A percentile compares a stretch with the other conserved stretches of the same genome.
Conservation (phyloP, 345 rosid genomes). For the Geranium brycei region DNA sequence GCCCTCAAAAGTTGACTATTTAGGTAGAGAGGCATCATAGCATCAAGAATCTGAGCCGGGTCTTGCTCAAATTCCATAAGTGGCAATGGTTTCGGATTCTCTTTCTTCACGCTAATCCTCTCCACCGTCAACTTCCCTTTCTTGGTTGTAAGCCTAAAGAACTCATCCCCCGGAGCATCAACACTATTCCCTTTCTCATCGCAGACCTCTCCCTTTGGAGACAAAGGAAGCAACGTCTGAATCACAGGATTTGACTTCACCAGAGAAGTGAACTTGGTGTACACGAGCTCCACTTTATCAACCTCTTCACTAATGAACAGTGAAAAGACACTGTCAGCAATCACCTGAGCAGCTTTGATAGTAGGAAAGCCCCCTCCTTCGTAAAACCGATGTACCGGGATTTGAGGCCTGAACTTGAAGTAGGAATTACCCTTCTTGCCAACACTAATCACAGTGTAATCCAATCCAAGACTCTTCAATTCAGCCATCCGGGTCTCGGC, state of each 20-base stretch:
- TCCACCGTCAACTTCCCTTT: constrained; percentile 56
- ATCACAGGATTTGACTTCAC: constrained; percentile 66
- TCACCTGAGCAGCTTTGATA: constrained; percentile 62
- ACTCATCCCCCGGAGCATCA: constrained; percentile 69
- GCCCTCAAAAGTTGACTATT: constrained; percentile 82
- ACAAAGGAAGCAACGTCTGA: constrained; percentile 52
- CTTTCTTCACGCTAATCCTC: constrained; percentile 31
- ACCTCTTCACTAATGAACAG: constrained; percentile 64
- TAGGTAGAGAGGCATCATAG: constrained; percentile 80
- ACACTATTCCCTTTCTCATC: constrained; percentile 54
- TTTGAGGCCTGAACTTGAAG: constrained; percentile 38
- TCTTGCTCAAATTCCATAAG: constrained; percentile 83
- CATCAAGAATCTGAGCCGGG: constrained; percentile 83
- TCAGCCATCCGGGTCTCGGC: constrained; percentile 43
- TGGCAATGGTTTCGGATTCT: constrained; percentile 29
- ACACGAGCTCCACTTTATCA: constrained; percentile 80
- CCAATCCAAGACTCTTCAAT: constrained; percentile 45
- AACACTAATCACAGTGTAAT: constrained; percentile 50
- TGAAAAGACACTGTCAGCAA: constrained; percentile 73
- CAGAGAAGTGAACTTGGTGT: constrained; percentile 68
- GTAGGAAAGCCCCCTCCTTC: constrained; percentile 59
- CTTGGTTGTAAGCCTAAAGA: constrained; percentile 66
- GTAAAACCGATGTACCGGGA: constrained; percentile 35
- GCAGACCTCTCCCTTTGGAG: constrained; percentile 41
- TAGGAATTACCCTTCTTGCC: constrained; percentile 80